Conservation (phyloP, 192 early-diverging fungal species). For the Fimicolochytrium jonesii region DNA sequence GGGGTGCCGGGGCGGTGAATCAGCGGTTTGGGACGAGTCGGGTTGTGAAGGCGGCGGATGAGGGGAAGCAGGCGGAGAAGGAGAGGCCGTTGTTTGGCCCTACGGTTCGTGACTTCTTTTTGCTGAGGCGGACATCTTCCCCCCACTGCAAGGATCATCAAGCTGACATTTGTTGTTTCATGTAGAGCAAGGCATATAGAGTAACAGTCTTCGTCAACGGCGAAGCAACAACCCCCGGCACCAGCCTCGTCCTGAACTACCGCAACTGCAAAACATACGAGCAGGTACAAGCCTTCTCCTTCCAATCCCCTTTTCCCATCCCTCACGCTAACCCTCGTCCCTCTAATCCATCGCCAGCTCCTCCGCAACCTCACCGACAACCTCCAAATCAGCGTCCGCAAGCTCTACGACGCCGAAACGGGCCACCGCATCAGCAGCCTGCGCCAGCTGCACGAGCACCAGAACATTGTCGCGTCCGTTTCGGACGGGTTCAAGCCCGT, state of each 20-base stretch:
- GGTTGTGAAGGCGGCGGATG: not conserved
- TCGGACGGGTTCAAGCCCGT: conserved; percentile 31
- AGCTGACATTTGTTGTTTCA: not conserved
- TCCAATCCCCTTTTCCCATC: no score
- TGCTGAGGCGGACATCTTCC: no score
- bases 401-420: conserved; percentile 46
- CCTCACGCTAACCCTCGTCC: not conserved
- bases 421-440: conserved; percentile 33
- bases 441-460: conserved; percentile 38
- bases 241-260: conserved; percentile 44
- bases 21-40: conserved; percentile 2
- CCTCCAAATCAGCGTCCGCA: conserved; percentile 32
- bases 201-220: conserved; percentile 48
- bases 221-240: conserved; percentile 28
- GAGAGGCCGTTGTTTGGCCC: conserved; percentile 38
- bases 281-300: no score
- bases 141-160: no score
- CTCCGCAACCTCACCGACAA: conserved; percentile 19
- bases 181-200: conserved; percentile 47
- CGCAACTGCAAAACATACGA: conserved; percentile 51
- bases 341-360: conserved; percentile 1
- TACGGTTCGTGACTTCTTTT: conserved; percentile 35
- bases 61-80: conserved; percentile 8
- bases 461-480: conserved; percentile 34
- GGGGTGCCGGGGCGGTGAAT: conserved; percentile 4